phyloP scores from a whole-genome alignment of 1,284 basidiomycete species.

The Puccinia horiana region DNA sequence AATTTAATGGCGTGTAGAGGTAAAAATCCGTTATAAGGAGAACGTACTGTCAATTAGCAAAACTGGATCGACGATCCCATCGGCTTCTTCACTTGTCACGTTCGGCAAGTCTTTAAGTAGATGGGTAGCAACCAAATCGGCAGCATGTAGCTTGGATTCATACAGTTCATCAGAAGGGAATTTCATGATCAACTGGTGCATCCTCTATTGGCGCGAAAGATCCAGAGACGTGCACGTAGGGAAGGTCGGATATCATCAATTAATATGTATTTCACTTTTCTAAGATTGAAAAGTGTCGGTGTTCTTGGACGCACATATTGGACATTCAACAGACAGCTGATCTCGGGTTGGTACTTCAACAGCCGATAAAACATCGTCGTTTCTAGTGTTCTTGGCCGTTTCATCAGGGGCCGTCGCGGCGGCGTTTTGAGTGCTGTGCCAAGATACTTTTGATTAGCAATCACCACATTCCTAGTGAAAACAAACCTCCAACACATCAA shows the following conservation, averaged over 20 bases:
- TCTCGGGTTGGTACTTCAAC: constrained; percentile 17
- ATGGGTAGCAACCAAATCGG: constrained; percentile 70
- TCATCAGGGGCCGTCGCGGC: constrained; percentile 27
- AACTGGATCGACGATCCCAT: constrained; percentile 73
- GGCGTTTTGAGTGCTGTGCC: constrained; percentile 12
- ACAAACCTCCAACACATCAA: background rate
- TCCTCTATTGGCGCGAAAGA: constrained; percentile 60
- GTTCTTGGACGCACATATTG: constrained; percentile 30
- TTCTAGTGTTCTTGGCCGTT: constrained; percentile 35
- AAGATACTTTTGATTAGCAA: background rate
- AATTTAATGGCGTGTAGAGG: background rate
- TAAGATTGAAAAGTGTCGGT: background rate
- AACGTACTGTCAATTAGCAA: constrained; percentile 79
- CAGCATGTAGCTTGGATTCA: constrained; percentile 70
- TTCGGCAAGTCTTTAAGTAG: constrained; percentile 72
- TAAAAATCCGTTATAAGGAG: constrained; percentile 27
- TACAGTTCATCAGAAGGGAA: constrained; percentile 87
- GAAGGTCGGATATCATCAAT: background rate
- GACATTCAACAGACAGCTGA: constrained; percentile 45
- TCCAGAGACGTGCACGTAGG: background rate
- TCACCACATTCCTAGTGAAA: background rate
- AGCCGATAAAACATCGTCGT: constrained; percentile 46
- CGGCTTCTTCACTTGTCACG: constrained; percentile 65
- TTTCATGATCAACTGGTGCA: constrained; percentile 80
- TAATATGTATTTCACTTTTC: background rate